Percentiles rank a stretch among this genome's conserved stretches.
phyloP scores from a whole-genome alignment of 257 asterid genomes.

The Fraxinus pennsylvanica region DNA sequence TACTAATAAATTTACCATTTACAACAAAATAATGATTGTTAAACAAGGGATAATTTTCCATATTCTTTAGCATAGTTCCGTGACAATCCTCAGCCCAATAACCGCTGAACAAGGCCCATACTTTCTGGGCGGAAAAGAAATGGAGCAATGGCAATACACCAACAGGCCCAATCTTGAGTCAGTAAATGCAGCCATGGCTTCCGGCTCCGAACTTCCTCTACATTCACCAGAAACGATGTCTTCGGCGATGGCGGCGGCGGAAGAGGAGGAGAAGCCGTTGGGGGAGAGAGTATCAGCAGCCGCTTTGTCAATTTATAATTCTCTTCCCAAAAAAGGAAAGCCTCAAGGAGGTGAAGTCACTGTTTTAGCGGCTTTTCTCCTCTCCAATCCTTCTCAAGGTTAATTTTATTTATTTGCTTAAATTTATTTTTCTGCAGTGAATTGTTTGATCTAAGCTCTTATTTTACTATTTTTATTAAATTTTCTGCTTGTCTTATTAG shows the following conservation, averaged over 20 bases:
- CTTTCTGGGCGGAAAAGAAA: not conserved
- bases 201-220: conserved; percentile 3
- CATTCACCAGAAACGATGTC: conserved; percentile 24
- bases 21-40: no score
- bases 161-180: not conserved
- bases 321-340: conserved; percentile 87
- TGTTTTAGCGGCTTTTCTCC: conserved; percentile 84
- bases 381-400: conserved; percentile 73
- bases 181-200: conserved; percentile 1
- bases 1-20: no score
- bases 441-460: not conserved
- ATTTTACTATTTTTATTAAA: not conserved
- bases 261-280: conserved; percentile 37
- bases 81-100: no score
- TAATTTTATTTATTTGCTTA: not conserved
- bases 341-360: conserved; percentile 98
- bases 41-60: no score
- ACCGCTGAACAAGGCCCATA: no score
- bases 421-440: not conserved
- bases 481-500: conserved; percentile 30
- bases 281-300: conserved; percentile 60
- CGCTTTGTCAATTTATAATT: conserved; percentile 47
- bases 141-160: not conserved
- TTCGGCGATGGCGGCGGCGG: conserved; percentile 21
- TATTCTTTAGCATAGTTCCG: no score